Conservation (phyloP, 805 yeast genomes). For the Komagataella populi region DNA sequence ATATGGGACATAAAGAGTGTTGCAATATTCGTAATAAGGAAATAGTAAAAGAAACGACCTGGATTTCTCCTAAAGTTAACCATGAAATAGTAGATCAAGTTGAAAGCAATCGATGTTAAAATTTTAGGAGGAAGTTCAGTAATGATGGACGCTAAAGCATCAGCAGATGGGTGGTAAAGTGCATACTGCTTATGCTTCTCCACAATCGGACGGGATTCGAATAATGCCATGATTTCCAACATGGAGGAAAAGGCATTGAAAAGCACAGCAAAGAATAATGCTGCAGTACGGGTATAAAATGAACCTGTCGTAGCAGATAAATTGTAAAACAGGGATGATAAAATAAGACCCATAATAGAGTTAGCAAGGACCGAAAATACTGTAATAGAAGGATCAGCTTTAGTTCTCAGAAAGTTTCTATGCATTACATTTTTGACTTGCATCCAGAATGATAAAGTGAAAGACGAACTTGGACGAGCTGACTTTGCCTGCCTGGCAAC, state of each 20-base stretch:
- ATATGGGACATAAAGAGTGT: conserved; percentile 41
- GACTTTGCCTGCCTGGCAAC: conserved; percentile 36
- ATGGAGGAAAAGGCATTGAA: conserved; percentile 51
- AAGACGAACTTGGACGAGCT: conserved; percentile 34
- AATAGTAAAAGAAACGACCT: conserved; percentile 41
- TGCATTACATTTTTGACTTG: conserved; percentile 32
- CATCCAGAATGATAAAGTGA: conserved; percentile 34
- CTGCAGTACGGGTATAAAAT: conserved; percentile 44
- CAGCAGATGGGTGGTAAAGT: conserved; percentile 46
- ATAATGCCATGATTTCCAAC: conserved; percentile 41
- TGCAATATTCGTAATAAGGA: conserved; percentile 25
- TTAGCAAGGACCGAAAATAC: conserved; percentile 29
- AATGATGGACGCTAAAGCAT: conserved; percentile 37
- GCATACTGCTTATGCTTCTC: conserved; percentile 47
- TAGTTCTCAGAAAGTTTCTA: conserved; percentile 34
- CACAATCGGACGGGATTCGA: conserved; percentile 41
- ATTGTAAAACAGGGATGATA: conserved; percentile 47
- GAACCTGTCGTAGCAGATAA: conserved; percentile 25
- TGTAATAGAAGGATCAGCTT: conserved; percentile 35
- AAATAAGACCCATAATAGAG: conserved; percentile 36
- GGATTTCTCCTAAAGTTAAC: conserved; percentile 36
- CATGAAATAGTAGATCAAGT: conserved; percentile 37
- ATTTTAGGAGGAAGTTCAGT: conserved; percentile 40
- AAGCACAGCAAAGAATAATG: conserved; percentile 53
- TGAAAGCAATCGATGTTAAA: conserved; percentile 28